Evolutionary conservation across 2,329 filamentous ascomycete genomes (phyloP), one percentile per base, ranked within the genome.

Genomic region (Lasiodiplodia citricola): DNA sequence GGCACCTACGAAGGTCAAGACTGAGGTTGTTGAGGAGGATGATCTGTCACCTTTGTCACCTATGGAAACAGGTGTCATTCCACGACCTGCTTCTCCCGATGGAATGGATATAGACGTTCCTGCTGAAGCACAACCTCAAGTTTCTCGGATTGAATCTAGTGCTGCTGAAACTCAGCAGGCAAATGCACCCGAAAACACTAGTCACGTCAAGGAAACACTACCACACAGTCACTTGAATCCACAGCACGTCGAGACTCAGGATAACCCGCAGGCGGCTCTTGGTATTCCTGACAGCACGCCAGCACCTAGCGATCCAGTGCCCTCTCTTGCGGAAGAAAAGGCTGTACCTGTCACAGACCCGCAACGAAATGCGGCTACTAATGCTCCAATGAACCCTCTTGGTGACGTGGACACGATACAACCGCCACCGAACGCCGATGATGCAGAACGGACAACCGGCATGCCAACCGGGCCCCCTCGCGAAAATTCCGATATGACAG

Each of bases 1-100:
- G 4, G 44, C 23, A 73, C 41, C 65, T 70, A 16, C 37, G 63
- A 21, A 68, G 44, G 28, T 65, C 23, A 14, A 25, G n/a, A 5
- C n/a, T 47, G 44, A 38, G 6, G 16, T 25, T 21, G 18, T 51
- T n/a, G 1, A 60, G 21, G 25, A 18, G 5, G 35, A 56, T 37
- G n/a, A 58, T 31, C 10, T 8, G 44, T n/a, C 37, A 18, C 16
- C 51, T 16, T 21, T 41, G 28, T 16, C 52, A 23, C 16, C 23
- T 28, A 55, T 21, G 11, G n/a, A 57, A 50, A 23, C 51, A 47
- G 47, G 44, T 21, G 47, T 8, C 4, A 37, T 47, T 57, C 31
- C 64, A 44, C 37, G 31, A 18, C 10, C 18, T 16, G 37, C 16
- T 57, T 25, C 23, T n/a, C 51, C 25, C 31, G 64, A 47, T 14